Evolutionary conservation across 148 eudicot species (phyloP).

Genomic region (Fagopyrum tataricum): DNA sequence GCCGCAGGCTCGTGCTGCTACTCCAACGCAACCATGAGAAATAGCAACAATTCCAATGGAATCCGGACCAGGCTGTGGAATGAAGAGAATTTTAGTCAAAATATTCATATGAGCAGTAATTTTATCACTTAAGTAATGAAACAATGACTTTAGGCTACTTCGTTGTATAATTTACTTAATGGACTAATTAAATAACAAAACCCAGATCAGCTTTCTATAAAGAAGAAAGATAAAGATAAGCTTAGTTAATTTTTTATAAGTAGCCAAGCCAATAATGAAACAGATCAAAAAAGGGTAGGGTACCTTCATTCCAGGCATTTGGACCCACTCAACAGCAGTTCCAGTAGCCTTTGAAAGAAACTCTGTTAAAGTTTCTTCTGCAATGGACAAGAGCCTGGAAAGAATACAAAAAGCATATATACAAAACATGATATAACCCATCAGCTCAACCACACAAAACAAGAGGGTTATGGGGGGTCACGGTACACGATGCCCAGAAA

Average conservation of each 20-base stretch:
- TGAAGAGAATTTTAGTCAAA: neutral
- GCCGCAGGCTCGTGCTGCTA: constrained; percentile 99
- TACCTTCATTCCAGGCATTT: constrained; percentile 99
- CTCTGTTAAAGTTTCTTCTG: constrained; percentile 99
- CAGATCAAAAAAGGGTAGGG: neutral
- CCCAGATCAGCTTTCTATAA: neutral
- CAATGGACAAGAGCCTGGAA: constrained; percentile 97
- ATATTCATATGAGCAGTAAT: neutral
- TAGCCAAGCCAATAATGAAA: constrained; percentile 1
- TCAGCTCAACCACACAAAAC: constrained; percentile 9
- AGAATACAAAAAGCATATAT: constrained; percentile 27
- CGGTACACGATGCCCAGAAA: constrained; percentile 30
- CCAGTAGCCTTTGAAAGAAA: constrained; percentile 99
- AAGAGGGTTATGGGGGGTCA: neutral
- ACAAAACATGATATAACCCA: neutral
- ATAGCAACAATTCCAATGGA: constrained; percentile 99
- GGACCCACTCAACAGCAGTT: constrained; percentile 99
- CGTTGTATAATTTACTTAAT: too few relatives aligned
- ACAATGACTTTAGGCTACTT: too few relatives aligned
- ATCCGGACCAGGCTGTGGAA: constrained; percentile 99
- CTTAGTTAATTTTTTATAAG: neutral
- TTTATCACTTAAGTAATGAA: neutral
- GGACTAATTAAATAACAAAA: neutral
- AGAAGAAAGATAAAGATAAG: neutral
- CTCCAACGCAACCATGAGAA: constrained; percentile 99